Evolutionary conservation across 1,284 basidiomycete genomes (phyloP), one percentile per base, ranked within the genome.

Genomic region (Microbotryomycetes sp.): DNA sequence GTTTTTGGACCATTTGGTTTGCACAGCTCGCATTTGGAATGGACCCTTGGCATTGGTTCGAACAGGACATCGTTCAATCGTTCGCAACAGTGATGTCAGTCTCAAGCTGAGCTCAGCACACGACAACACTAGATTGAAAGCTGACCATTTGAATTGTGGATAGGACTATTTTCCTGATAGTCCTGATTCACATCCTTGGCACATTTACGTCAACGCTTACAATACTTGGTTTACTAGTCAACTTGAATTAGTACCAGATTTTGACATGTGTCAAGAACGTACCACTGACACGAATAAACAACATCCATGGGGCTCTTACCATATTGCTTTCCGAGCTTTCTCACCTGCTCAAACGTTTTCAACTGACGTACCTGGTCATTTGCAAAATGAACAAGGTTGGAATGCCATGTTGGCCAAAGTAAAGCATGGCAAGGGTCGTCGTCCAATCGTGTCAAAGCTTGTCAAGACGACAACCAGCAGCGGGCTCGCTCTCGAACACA

Each of bases 131-230:
- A 66, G 67, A 66, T 46, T 63, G 56, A 29, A n/a, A n/a, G n/a
- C n/a, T n/a, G n/a, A n/a, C n/a, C n/a, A n/a, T n/a, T n/a, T n/a
- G n/a, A n/a, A n/a, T n/a, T n/a, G n/a, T n/a, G n/a, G n/a, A n/a
- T 68, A 72, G 52, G 74, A 75, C 62, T 75, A 68, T 60, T 74
- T 70, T 58, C 74, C 74, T 2, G 29, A 60, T 45, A 66, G 62
- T 12, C 53, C 60, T 14, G 70, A 72, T 30, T 69, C 71, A 7
- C 74, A 75, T 56, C 66, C 73, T 4, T 72, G 67, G 58, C 73
- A 74, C 56, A 42, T 74, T 22, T 69, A 62, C 7, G 54, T 66
- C 56, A 73, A 74, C 57, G 58, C 70, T 1, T 55, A 65, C 58
- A 68, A 62, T 22, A 51, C 69, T 14, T 32, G 72, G 25, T 54